These are phyloP conservation scores for Cicer arietinum DNA, from an alignment of 306 rosid genomes.

Conservation along the genomic window DNA sequence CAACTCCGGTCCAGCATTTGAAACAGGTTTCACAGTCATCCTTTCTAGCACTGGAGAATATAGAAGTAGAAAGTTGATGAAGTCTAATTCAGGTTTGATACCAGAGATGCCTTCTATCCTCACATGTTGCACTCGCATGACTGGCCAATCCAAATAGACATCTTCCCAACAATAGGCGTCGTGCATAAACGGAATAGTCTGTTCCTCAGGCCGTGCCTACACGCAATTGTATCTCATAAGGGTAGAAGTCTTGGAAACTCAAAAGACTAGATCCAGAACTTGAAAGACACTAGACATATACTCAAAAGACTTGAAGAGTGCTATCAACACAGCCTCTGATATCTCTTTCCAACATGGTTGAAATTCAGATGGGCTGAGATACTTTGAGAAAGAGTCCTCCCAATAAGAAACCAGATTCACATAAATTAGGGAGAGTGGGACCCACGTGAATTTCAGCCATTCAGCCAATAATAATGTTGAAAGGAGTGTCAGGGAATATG, in stretches of 20 bases:
- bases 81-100: constrained; percentile 54
- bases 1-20: constrained; percentile 44
- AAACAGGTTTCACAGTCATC: constrained; percentile 61
- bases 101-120: constrained; percentile 54
- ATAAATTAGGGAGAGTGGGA: neutral
- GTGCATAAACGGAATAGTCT: neutral
- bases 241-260: constrained; percentile 28
- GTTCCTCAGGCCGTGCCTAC: constrained; percentile 59
- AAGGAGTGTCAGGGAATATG: neutral
- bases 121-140: constrained; percentile 53
- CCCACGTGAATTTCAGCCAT: neutral
- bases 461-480: neutral
- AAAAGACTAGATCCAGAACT: constrained; percentile 4
- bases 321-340: neutral
- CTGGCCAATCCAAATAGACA: constrained; percentile 35
- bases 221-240: constrained; percentile 14
- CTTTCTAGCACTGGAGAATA: constrained; percentile 58
- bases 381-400: neutral
- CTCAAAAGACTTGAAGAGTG: neutral
- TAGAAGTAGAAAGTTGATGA: constrained; percentile 58
- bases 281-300: neutral
- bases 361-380: neutral
- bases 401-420: neutral
- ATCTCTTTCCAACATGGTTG: neutral
- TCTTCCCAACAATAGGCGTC: constrained; percentile 41